Conservation (phyloP, 352 stramenopile genomes). For the Phytophthora multivora region DNA sequence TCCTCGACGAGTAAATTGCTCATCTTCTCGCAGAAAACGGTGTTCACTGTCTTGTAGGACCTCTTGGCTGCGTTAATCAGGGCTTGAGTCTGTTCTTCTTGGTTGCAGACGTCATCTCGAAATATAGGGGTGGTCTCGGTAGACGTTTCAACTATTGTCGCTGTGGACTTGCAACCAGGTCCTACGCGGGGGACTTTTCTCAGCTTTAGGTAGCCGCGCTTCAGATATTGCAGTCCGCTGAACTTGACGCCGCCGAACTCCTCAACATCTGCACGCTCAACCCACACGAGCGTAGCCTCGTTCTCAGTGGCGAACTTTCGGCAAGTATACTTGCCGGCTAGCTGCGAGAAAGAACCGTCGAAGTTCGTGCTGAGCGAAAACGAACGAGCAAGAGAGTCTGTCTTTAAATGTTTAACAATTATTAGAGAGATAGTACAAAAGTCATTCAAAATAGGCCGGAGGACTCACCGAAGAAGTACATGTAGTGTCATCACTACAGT, state of each 20-base stretch:
- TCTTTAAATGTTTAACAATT: neutral
- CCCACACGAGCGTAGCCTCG: conserved; percentile 38
- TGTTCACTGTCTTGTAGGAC: neutral
- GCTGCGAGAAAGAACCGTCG: neutral
- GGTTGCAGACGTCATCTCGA: neutral
- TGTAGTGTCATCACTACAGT: neutral
- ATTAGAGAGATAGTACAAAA: neutral
- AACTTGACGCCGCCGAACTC: neutral
- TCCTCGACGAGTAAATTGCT: conserved; percentile 5
- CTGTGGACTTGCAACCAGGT: neutral
- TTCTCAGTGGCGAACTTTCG: conserved; percentile 43
- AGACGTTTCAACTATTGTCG: neutral
- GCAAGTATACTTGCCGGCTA: conserved; percentile 9
- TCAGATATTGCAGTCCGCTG: neutral
- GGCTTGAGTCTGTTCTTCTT: neutral
- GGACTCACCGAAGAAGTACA: conserved; percentile 3
- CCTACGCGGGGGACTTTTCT: neutral
- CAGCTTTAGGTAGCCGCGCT: neutral
- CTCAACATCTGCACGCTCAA: conserved; percentile 23
- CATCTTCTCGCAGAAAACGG: neutral
- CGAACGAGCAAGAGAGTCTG: conserved; percentile 3
- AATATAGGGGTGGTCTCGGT: neutral
- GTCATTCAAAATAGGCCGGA: neutral
- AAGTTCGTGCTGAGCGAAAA: neutral
- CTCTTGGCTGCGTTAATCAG: neutral